Base-by-base conservation (phyloP, 2,329 filamentous ascomycete species). In the Aspergillus sp. region DNA sequence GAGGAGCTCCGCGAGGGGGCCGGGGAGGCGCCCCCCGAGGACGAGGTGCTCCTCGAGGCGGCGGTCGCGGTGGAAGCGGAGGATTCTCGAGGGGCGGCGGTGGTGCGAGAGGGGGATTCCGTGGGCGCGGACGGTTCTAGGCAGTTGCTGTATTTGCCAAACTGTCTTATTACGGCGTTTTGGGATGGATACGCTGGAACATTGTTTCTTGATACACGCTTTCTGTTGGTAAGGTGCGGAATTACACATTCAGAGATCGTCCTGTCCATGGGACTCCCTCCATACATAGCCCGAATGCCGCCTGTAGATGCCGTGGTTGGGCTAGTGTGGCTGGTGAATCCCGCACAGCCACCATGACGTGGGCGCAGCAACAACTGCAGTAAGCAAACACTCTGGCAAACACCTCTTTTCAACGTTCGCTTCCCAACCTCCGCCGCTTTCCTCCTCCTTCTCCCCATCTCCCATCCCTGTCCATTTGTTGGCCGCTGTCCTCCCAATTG, bases 21-120 rank as follows among this genome's bases (percentile, higher is more conserved):
- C 44, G 54, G 28, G 60, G 74, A 45, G 72, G 73, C 31, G 67
- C 66, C 29, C 67, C 69, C 27, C 61, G 73, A 56, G 72, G 73
- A 28, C 59, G 70, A 44, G 70, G 72, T 43, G 68, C 67, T 11
- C 64, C 65, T 48, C 64, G 60, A 36, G 58, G 53, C 11, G 48
- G 59, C 29, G 49, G 58, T 45, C 57, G 67, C 43, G 61, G 66
- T 34, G 58, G 63, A 25, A 57, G 62, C 24, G 68, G 67, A 43
- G 55, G 63, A 32, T 33, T 51, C 51, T 37, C 61, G 24, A 57
- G 64, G 33, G 60, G 70, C n/a, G 68, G 69, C 32, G 35, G 45
- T 15, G 45, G 41, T 26, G 47, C 46, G n/a, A 44, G 49, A 39
- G 55, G 47, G 41, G 55, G 44, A 28, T 43, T 37, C 38, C 53